A percentile compares a stretch with the other conserved stretches of the same genome.
These are phyloP conservation scores for Rostrohypoxylon terebratum DNA, from an alignment of 495 filamentous ascomycete genomes.

Conservation along the genomic window DNA sequence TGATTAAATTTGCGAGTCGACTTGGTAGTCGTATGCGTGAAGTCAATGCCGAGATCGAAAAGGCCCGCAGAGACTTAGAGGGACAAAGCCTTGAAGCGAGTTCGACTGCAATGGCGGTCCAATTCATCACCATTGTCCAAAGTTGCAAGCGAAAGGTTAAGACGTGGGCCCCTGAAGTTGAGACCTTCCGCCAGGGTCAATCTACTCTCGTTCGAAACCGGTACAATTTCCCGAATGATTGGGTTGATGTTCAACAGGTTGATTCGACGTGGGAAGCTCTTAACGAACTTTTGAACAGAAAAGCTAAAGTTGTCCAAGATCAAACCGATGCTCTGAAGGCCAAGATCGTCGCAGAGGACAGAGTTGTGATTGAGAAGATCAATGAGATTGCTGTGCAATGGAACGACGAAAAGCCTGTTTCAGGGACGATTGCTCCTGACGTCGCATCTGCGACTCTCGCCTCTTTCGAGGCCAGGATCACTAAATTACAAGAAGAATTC, in stretches of 20 bases:
- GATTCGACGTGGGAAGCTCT: conserved; percentile 92
- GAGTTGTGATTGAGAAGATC: conserved; percentile 87
- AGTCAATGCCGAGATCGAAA: conserved; percentile 86
- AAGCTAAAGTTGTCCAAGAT: conserved; percentile 92
- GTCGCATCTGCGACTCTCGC: conserved; percentile 82
- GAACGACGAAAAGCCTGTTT: conserved; percentile 97
- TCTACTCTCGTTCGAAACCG: conserved; percentile 88
- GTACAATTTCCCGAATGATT: conserved; percentile 91
- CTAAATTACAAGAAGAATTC: conserved; percentile 82
- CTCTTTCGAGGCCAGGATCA: conserved; percentile 84
- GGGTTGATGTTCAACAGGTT: conserved; percentile 93
- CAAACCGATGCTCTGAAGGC: conserved; percentile 94
- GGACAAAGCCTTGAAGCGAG: conserved; percentile 89
- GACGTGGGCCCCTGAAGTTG: conserved; percentile 93
- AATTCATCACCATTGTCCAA: conserved; percentile 98
- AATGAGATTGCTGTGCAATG: conserved; percentile 82
- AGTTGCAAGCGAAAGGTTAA: conserved; percentile 92
- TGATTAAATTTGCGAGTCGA: conserved; percentile 88
- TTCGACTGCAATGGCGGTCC: conserved; percentile 94
- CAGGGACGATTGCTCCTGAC: conserved; percentile 88
- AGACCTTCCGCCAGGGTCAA: conserved; percentile 93
- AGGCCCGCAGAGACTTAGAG: conserved; percentile 88
- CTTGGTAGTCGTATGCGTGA: conserved; percentile 92
- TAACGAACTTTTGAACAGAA: conserved; percentile 87
- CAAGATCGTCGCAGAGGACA: conserved; percentile 96